Evolutionary conservation across 208 protist genomes (phyloP).

Genomic region (Wallacemonas sp.): DNA sequence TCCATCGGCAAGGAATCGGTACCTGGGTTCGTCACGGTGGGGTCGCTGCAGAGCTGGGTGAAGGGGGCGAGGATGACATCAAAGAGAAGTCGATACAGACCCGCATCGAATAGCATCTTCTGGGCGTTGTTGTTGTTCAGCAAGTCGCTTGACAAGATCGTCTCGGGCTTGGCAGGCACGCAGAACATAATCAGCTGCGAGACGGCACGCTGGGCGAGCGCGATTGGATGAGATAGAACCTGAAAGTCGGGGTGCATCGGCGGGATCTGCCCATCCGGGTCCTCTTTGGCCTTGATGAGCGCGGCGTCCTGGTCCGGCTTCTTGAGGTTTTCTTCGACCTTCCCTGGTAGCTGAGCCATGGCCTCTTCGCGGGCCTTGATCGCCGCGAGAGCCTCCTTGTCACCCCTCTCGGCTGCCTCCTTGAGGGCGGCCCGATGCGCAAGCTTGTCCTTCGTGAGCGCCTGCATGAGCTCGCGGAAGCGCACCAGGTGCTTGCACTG

Average conservation of each 20-base stretch:
- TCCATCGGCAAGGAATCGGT: background rate
- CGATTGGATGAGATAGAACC: conserved; percentile 36
- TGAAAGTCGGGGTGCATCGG: conserved; percentile 20
- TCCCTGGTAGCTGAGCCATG: background rate
- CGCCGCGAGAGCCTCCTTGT: conserved; percentile 8
- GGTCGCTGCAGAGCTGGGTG: conserved; percentile 20
- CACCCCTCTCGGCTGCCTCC: conserved; percentile 17
- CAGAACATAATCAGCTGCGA: conserved; percentile 68
- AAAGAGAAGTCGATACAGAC: conserved; percentile 66
- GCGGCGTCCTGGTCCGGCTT: conserved; percentile 23
- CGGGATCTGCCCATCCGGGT: background rate
- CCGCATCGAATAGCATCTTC: conserved; percentile 66
- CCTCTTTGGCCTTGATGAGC: conserved; percentile 10
- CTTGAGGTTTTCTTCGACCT: conserved; percentile 15
- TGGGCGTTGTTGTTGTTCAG: conserved; percentile 59
- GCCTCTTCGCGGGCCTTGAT: conserved; percentile 13
- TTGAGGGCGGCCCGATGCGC: background rate
- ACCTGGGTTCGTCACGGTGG: background rate
- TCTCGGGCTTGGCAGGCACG: conserved; percentile 30
- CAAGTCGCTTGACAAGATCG: conserved; percentile 49
- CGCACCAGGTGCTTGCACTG: conserved; percentile 43
- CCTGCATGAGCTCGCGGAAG: conserved; percentile 69
- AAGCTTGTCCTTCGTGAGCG: conserved; percentile 17
- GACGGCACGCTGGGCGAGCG: conserved; percentile 43
- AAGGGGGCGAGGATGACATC: conserved; percentile 73